Evolutionary conservation across 116 monocot species (phyloP).

Genomic region (Posidonia oceanica): DNA sequence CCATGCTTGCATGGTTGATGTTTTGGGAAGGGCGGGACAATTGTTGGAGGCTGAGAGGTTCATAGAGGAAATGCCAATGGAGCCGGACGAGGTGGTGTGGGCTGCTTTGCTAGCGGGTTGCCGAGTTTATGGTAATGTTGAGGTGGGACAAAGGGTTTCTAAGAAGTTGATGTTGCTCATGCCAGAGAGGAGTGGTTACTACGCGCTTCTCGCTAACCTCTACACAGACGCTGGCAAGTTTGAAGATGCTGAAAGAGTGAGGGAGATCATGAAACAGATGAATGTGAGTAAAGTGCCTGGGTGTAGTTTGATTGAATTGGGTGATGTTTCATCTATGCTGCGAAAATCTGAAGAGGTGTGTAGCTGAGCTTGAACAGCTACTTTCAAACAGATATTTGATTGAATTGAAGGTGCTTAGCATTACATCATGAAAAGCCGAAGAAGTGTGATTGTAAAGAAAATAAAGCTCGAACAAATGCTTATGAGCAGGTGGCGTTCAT

Average conservation of each 20-base stretch:
- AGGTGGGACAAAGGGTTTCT: slow-evolving; percentile 23
- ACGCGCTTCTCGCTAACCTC: slow-evolving; percentile 25
- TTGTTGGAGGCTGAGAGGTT: slow-evolving; percentile 25
- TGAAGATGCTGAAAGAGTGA: slow-evolving; percentile 22
- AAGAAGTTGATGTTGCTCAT: slow-evolving; percentile 14
- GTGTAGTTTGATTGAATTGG: slow-evolving; percentile 12
- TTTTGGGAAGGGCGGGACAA: slow-evolving; percentile 22
- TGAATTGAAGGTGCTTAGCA: background rate
- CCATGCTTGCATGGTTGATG: slow-evolving; percentile 36
- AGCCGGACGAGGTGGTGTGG: slow-evolving; percentile 31
- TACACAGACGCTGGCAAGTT: slow-evolving; percentile 15
- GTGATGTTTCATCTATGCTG: background rate
- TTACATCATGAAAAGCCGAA: background rate
- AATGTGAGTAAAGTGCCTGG: slow-evolving; percentile 23
- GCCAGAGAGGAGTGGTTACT: slow-evolving; percentile 35
- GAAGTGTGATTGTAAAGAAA: background rate
- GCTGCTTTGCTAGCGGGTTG: slow-evolving; percentile 28
- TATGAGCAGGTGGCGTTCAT: too few species aligned
- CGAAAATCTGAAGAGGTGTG: background rate
- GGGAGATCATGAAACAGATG: slow-evolving; percentile 21
- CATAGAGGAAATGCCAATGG: slow-evolving; percentile 26
- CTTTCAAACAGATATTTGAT: too few species aligned
- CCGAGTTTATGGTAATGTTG: slow-evolving; percentile 24
- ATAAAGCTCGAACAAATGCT: background rate
- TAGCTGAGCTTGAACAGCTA: too few species aligned